Evolutionary conservation across 2,329 filamentous ascomycete species (phyloP).

Genomic region (Sarocladium kiliense): DNA sequence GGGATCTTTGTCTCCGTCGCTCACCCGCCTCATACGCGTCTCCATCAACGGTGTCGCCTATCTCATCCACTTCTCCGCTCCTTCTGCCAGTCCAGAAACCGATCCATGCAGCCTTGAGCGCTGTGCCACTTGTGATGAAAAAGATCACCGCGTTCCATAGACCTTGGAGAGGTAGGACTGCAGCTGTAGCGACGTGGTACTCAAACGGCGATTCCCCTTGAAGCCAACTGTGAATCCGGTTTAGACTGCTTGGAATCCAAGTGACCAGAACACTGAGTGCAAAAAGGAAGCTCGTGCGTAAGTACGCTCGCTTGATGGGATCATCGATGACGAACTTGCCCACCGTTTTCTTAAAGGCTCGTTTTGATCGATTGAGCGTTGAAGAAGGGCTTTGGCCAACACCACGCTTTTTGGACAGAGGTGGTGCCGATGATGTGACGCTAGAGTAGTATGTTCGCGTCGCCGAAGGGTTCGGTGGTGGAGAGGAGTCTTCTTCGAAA

Average conservation of each 20-base stretch:
- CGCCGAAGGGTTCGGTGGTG: constrained; percentile 8
- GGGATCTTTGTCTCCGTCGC: neutral
- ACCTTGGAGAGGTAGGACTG: constrained; percentile 72
- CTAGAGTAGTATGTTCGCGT: constrained; percentile 28
- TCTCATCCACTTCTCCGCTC: neutral
- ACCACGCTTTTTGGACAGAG: neutral
- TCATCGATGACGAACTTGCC: constrained; percentile 36
- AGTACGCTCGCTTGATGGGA: constrained; percentile 55
- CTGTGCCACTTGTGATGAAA: constrained; percentile 54
- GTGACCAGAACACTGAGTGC: constrained; percentile 56
- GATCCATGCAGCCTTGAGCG: constrained; percentile 14
- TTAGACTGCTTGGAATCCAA: constrained; percentile 65
- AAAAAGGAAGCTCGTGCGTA: constrained; percentile 57
- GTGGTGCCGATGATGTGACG: constrained; percentile 20
- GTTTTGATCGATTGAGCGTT: neutral
- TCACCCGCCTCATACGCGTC: neutral
- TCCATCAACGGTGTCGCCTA: neutral
- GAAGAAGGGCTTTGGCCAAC: neutral
- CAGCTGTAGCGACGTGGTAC: constrained; percentile 63
- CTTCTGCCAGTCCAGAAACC: constrained; percentile 1
- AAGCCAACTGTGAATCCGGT: constrained; percentile 65
- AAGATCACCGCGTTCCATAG: constrained; percentile 80
- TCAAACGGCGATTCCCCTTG: constrained; percentile 50
- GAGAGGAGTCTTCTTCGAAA: constrained; percentile 16
- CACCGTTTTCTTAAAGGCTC: constrained; percentile 9